Percentiles rank a stretch among this genome's conserved stretches.
phyloP scores from a whole-genome alignment of 805 yeast species.

The Cyberlindnera subsufficiens region DNA sequence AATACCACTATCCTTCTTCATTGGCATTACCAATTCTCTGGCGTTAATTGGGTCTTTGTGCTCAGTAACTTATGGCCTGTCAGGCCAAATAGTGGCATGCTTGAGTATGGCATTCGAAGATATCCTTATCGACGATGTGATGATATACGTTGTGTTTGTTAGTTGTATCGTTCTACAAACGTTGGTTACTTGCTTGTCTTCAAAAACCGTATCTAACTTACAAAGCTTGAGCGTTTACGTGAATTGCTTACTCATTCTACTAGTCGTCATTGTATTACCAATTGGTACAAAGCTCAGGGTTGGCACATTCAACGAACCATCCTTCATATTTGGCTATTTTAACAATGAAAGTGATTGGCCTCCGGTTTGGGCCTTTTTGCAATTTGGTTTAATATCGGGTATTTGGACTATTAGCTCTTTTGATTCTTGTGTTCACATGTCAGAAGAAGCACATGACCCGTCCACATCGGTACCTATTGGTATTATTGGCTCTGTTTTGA shows the following conservation, averaged over 20 bases:
- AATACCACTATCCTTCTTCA: slow-evolving; percentile 51
- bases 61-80: slow-evolving; percentile 66
- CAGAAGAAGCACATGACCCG: slow-evolving; percentile 63
- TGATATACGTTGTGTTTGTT: slow-evolving; percentile 57
- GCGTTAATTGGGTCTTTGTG: slow-evolving; percentile 63
- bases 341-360: slow-evolving; percentile 48
- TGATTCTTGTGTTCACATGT: slow-evolving; percentile 66
- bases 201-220: slow-evolving; percentile 47
- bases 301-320: slow-evolving; percentile 39
- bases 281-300: slow-evolving; percentile 37
- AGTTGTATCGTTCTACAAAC: slow-evolving; percentile 41
- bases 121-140: slow-evolving; percentile 47
- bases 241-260: slow-evolving; percentile 44
- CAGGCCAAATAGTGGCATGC: slow-evolving; percentile 53
- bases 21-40: slow-evolving; percentile 62
- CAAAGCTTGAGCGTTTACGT: slow-evolving; percentile 53
- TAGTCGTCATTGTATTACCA: slow-evolving; percentile 60
- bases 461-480: slow-evolving; percentile 59
- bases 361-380: slow-evolving; percentile 46
- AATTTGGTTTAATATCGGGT: slow-evolving; percentile 52
- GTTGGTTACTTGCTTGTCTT: slow-evolving; percentile 43
- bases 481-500: slow-evolving; percentile 48
- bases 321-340: slow-evolving; percentile 47
- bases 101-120: slow-evolving; percentile 37
- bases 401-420: slow-evolving; percentile 73